These are phyloP conservation scores for Telfairia occidentalis DNA, from an alignment of 331 rosid species.

Conservation along the genomic window DNA sequence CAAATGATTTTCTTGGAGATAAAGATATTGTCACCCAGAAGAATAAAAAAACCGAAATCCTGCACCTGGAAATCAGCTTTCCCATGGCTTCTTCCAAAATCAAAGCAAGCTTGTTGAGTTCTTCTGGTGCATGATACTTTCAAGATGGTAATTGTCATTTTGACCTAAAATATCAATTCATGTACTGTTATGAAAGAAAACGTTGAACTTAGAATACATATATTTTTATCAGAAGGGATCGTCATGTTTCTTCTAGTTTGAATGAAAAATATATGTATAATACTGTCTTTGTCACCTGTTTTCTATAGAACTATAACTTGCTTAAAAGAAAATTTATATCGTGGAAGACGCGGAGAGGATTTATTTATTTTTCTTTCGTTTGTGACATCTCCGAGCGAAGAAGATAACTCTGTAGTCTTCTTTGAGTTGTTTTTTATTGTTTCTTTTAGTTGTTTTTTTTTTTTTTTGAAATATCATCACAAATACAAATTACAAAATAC, in stretches of 20 bases:
- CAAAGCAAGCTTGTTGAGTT: no score
- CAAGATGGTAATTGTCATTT: not conserved
- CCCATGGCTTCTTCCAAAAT: conserved; percentile 1
- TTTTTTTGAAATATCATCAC: no score
- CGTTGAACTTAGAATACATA: not conserved
- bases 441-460: not conserved
- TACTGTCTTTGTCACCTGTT: not conserved
- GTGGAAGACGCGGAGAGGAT: no score
- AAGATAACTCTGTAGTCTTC: not conserved
- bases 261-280: not conserved
- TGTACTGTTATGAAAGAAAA: no score
- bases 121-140: no score
- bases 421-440: not conserved
- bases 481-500: no score
- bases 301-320: not conserved
- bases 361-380: no score
- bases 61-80: conserved; percentile 11
- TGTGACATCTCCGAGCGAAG: no score
- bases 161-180: not conserved
- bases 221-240: not conserved
- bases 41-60: not conserved
- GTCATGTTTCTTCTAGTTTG: not conserved
- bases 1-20: not conserved
- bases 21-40: not conserved
- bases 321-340: not conserved